Percentiles rank a stretch among this genome's conserved stretches.
phyloP scores from a whole-genome alignment of 1,139 yeast genomes.

The Scheffersomyces titani region DNA sequence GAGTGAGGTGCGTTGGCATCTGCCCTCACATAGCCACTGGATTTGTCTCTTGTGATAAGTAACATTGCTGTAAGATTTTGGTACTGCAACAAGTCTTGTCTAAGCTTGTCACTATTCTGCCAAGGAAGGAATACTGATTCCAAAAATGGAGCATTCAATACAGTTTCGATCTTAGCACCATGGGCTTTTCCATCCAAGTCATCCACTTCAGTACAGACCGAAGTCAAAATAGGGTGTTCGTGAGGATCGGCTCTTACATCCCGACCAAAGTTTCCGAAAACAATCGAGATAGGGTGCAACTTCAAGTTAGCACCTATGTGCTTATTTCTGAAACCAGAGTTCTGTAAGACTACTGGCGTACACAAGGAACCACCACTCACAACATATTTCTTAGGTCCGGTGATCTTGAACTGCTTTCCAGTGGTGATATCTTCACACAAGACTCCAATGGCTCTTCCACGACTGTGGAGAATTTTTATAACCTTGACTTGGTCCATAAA shows the following conservation, averaged over 20 bases:
- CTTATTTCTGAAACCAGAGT: constrained; percentile 55
- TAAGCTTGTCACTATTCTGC: constrained; percentile 35
- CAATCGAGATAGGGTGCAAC: constrained; percentile 51
- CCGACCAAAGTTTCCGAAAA: constrained; percentile 45
- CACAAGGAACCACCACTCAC: constrained; percentile 54
- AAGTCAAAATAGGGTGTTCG: constrained; percentile 51
- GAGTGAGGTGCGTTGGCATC: constrained; percentile 40
- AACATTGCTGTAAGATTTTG: constrained; percentile 44
- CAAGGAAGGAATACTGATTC: constrained; percentile 47
- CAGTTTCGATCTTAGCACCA: constrained; percentile 58
- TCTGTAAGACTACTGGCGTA: constrained; percentile 52
- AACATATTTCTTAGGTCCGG: constrained; percentile 49
- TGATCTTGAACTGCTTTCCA: constrained; percentile 35
- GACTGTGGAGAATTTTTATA: constrained; percentile 35
- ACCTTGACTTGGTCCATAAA: constrained; percentile 54
- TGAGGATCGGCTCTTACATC: constrained; percentile 37
- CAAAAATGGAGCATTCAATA: constrained; percentile 49
- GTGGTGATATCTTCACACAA: constrained; percentile 32
- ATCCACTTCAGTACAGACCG: constrained; percentile 50
- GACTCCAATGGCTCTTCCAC: constrained; percentile 50
- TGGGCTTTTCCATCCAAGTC: constrained; percentile 58
- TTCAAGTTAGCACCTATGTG: constrained; percentile 57
- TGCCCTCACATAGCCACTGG: constrained; percentile 40
- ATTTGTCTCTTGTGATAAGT: constrained; percentile 51
- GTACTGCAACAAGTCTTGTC: constrained; percentile 39